phyloP scores from a whole-genome alignment of 176 grass and related monocot genomes.

The Otatea glauca region DNA sequence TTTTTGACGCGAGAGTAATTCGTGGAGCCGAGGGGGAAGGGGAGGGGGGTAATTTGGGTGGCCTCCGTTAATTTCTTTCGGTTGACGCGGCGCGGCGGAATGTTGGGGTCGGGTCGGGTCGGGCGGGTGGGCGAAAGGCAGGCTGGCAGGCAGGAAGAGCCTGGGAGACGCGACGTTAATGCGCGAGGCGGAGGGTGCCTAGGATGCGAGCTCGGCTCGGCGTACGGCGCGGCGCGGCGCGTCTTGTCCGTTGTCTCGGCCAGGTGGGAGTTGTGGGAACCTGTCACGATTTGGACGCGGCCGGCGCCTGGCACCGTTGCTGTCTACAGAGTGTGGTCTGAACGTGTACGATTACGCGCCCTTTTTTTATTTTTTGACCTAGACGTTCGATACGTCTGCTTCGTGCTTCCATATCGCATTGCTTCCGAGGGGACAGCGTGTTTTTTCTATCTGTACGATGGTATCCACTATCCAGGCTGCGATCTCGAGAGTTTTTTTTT shows the following conservation, averaged over 20 bases:
- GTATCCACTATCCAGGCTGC: too few relatives aligned
- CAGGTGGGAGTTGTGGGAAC: neutral
- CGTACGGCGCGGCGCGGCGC: too few relatives aligned
- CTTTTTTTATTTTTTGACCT: neutral
- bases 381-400: neutral
- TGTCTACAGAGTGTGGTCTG: neutral
- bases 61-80: slow-evolving; percentile 24
- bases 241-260: too few relatives aligned
- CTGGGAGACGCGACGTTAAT: too few relatives aligned
- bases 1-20: slow-evolving; percentile 50
- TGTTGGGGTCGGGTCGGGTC: neutral
- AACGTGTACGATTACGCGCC: neutral
- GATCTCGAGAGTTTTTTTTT: neutral
- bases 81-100: slow-evolving; percentile 22
- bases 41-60: slow-evolving; percentile 23
- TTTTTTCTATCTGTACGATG: neutral
- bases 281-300: neutral
- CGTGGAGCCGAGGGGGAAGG: slow-evolving; percentile 48
- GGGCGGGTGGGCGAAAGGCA: too few relatives aligned
- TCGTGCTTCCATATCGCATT: too few relatives aligned
- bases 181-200: too few relatives aligned
- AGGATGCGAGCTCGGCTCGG: too few relatives aligned
- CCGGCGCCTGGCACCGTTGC: neutral
- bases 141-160: too few relatives aligned
- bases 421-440: too few relatives aligned